Evolutionary conservation across 2,329 filamentous ascomycete species (phyloP).

Genomic region (Zarea fungicola): DNA sequence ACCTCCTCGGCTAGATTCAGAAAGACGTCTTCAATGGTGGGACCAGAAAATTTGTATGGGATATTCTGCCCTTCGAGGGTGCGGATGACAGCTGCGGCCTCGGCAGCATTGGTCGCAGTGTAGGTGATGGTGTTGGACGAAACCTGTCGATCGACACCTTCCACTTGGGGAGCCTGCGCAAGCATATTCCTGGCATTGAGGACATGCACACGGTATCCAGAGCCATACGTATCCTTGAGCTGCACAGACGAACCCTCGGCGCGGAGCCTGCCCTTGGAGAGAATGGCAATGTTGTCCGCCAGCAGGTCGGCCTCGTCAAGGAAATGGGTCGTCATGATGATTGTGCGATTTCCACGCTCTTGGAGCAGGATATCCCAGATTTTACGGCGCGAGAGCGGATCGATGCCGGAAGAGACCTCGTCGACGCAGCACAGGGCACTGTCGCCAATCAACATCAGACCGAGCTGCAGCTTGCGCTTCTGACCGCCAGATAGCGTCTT

Average conservation of each 20-base stretch:
- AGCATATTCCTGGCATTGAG: conserved; percentile 19
- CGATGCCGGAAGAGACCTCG: conserved; percentile 68
- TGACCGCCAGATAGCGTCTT: conserved; percentile 69
- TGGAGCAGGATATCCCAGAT: conserved; percentile 57
- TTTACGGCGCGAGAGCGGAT: conserved; percentile 57
- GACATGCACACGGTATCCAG: conserved; percentile 25
- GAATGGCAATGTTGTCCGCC: conserved; percentile 64
- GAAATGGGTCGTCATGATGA: conserved; percentile 70
- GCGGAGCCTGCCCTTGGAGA: conserved; percentile 62
- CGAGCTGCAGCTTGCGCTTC: conserved; percentile 70
- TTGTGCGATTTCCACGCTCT: conserved; percentile 60
- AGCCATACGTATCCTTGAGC: conserved; percentile 61
- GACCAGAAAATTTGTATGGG: conserved; percentile 61
- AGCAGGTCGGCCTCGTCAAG: conserved; percentile 71
- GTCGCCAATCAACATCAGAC: conserved; percentile 74
- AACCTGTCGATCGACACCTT: conserved; percentile 47
- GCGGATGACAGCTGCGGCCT: conserved; percentile 64
- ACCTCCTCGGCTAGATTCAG: conserved; percentile 55
- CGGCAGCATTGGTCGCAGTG: conserved; percentile 58
- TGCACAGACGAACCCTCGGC: conserved; percentile 64
- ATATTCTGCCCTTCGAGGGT: conserved; percentile 60
- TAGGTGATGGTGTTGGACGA: conserved; percentile 67
- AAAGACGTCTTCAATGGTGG: conserved; percentile 70
- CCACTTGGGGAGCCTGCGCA: conserved; percentile 45
- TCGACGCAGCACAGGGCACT: conserved; percentile 69